Evolutionary conservation across 768 basidiomycete species (phyloP).

Genomic region (Leucocoprinus birnbaumii): DNA sequence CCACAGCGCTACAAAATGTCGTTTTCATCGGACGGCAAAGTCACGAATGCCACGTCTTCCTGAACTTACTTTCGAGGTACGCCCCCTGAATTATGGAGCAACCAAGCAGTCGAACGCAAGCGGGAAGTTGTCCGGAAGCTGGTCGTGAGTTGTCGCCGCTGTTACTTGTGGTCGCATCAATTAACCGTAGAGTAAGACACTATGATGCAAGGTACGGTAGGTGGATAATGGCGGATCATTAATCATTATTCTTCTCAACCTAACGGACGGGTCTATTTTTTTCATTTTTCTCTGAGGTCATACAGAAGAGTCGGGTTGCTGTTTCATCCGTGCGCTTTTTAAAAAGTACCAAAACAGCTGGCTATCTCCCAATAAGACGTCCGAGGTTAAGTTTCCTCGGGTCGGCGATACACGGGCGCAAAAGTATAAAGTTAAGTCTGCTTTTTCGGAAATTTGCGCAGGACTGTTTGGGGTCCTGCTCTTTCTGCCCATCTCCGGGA

Average conservation of each 20-base stretch:
- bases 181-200: too few relatives aligned
- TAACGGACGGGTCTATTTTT: not conserved
- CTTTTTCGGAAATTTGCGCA: too few relatives aligned
- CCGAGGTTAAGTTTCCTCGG: too few relatives aligned
- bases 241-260: not conserved
- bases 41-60: constrained; percentile 6
- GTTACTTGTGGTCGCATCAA: not conserved
- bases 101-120: not conserved
- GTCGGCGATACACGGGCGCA: not conserved
- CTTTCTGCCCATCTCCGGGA: not conserved
- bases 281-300: too few relatives aligned
- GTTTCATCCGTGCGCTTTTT: not conserved
- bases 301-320: not conserved
- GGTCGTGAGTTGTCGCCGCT: not conserved
- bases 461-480: constrained; percentile 6
- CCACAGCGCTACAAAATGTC: constrained; percentile 7
- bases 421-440: not conserved
- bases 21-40: constrained; percentile 7
- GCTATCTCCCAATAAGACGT: too few relatives aligned
- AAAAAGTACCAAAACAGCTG: not conserved
- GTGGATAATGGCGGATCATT: not conserved
- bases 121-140: not conserved
- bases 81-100: constrained; percentile 8
- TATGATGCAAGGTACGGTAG: not conserved
- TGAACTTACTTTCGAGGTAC: not conserved